phyloP scores from a whole-genome alignment of 768 basidiomycete species.

The Lactarius pseudohatsudake region DNA sequence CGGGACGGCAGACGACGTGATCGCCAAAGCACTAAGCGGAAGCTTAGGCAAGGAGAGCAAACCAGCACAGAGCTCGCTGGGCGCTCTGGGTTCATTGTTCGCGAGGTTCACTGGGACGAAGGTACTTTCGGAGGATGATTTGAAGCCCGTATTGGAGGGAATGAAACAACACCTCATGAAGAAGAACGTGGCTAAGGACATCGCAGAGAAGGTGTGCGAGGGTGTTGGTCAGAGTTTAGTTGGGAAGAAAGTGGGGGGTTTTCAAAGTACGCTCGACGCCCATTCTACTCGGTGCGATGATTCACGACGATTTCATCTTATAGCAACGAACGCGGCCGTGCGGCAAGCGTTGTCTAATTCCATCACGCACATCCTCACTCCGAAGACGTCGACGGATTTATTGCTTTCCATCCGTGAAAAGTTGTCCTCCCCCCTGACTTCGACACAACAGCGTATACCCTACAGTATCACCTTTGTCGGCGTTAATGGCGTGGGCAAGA shows the following conservation, averaged over 20 bases:
- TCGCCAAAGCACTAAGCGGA: constrained; percentile 57
- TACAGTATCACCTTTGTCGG: constrained; percentile 97
- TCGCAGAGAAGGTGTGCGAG: constrained; percentile 92
- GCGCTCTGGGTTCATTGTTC: constrained; percentile 75
- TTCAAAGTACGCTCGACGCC: constrained; percentile 63
- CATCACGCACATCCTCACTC: constrained; percentile 91
- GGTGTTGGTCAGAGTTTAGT: constrained; percentile 87
- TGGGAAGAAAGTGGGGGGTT: constrained; percentile 88
- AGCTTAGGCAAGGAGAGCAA: constrained; percentile 35
- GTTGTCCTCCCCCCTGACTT: constrained; percentile 67
- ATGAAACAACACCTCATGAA: constrained; percentile 99
- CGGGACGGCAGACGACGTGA: constrained; percentile 48
- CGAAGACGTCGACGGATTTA: constrained; percentile 96
- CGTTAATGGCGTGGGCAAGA: constrained; percentile 98
- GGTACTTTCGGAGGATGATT: constrained; percentile 74
- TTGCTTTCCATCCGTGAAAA: constrained; percentile 91
- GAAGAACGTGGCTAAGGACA: constrained; percentile 97
- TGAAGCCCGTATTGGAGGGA: constrained; percentile 83
- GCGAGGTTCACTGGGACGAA: constrained; percentile 85
- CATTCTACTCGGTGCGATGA: constrained; percentile 11
- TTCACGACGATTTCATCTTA: constrained; percentile 18
- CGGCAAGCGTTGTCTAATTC: constrained; percentile 79
- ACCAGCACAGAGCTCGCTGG: constrained; percentile 48
- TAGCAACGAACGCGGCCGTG: constrained; percentile 85
- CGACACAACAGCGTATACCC: constrained; percentile 76